phyloP scores from a whole-genome alignment of 2,329 filamentous ascomycete species.

The Byssoonygena ceratinophila region DNA sequence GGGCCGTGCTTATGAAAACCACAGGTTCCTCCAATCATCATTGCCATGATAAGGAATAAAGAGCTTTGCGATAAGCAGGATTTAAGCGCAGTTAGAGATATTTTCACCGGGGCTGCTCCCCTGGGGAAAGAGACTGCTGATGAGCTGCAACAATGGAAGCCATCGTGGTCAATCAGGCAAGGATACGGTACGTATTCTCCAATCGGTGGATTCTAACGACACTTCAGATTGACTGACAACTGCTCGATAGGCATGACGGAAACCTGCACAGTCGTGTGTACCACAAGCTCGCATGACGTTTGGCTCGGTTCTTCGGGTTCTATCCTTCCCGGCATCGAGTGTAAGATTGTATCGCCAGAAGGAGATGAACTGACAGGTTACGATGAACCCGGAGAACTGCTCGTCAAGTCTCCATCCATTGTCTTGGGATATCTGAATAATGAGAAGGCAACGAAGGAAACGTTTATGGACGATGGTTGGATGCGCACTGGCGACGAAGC shows the following conservation, averaged over 20 bases:
- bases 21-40: slow-evolving; percentile 70
- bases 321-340: slow-evolving; percentile 54
- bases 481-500: slow-evolving; percentile 81
- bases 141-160: slow-evolving; percentile 52
- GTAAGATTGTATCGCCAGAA: slow-evolving; percentile 56
- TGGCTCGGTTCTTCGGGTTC: slow-evolving; percentile 62
- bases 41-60: slow-evolving; percentile 59
- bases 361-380: slow-evolving; percentile 60
- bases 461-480: slow-evolving; percentile 63
- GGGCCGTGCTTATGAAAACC: neutral
- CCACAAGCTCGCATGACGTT: slow-evolving; percentile 50
- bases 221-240: neutral
- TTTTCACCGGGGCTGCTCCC: slow-evolving; percentile 70
- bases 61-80: slow-evolving; percentile 56
- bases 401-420: slow-evolving; percentile 65
- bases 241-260: slow-evolving; percentile 56
- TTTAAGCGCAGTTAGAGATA: slow-evolving; percentile 52
- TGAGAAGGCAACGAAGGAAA: slow-evolving; percentile 68
- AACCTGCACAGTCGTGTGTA: slow-evolving; percentile 58
- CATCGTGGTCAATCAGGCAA: slow-evolving; percentile 56
- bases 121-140: slow-evolving; percentile 61
- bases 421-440: slow-evolving; percentile 81
- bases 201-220: neutral
- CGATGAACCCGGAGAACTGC: slow-evolving; percentile 68
- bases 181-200: slow-evolving; percentile 50